Evolutionary conservation across 2,329 filamentous ascomycete genomes (phyloP), one percentile per base, ranked within the genome.

Genomic region (Penicillium sp.): DNA sequence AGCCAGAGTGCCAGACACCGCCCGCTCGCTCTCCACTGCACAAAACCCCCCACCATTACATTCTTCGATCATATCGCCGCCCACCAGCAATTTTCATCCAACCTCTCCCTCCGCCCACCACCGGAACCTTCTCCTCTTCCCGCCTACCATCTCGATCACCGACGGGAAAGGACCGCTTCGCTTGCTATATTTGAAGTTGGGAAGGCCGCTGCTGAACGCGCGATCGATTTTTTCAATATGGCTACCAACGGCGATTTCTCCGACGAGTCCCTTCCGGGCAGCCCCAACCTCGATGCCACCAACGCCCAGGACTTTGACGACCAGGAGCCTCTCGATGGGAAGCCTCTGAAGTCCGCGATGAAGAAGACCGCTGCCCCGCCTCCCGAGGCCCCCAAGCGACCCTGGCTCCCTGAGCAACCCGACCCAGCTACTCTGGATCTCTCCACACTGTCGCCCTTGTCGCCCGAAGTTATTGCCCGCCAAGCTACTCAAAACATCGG

Each of bases 401-500:
- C 89, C 65, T 82, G 83, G 64, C 83, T 92, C 59, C 95, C 95
- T 71, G 91, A 92, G 69, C 95, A 99, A 83, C 96, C 95, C 67
- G 91, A 99, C 69, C 92, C 95, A 71, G 88, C 90, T 76, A 89
- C 92, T 70, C 86, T 99, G 73, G 91, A 98, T 73, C 85, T 97
- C 72, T 85, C 86, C 67, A 86, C 81, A 55, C 83, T 99, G 70
- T 91, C 85, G 67, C 94, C 95, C 59, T 83, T 97, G 70, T 96
- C 94, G 15, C 92, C 93, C 67, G 94, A 98, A 78, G 98, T 99
- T 75, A 99, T 99, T 75, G 92, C 92, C 63, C 87, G 95, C 73
- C 95, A 99, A 85, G 95, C 95, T 57, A 99, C 95, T 58, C 97
- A 98, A 84, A 98, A 98, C 81, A 97, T 98, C 71, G 95, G 67